Evolutionary conservation across 257 asterid species (phyloP).

Genomic region (Capsicum pubescens): DNA sequence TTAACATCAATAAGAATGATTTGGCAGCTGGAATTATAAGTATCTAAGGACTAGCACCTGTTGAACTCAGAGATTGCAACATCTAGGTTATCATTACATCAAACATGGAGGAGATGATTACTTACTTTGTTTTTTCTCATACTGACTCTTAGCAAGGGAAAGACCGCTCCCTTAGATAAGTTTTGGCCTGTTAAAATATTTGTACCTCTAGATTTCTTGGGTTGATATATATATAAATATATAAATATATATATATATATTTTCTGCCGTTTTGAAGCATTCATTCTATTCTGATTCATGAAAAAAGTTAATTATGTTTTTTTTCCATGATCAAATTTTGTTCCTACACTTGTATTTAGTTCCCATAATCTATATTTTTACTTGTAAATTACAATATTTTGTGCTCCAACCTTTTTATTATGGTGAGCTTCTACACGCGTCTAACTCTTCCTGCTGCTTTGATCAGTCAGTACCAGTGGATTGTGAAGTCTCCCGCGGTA

Average conservation of each 20-base stretch:
- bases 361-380: neutral
- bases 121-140: neutral
- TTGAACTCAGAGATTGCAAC: conserved; percentile 24
- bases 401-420: conserved; percentile 27
- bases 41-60: neutral
- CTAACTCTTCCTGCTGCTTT: conserved; percentile 37
- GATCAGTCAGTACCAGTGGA: conserved; percentile 98
- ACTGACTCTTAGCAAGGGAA: neutral
- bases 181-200: neutral
- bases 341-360: neutral
- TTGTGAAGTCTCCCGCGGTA: conserved; percentile 87
- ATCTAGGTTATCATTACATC: neutral
- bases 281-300: neutral
- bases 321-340: neutral
- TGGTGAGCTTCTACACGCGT: conserved; percentile 30
- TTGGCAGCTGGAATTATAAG: conserved; percentile 1
- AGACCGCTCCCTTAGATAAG: neutral
- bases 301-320: neutral
- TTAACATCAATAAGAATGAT: conserved; percentile 22
- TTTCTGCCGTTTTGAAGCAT: neutral
- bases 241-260: too few species aligned
- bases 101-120: conserved; percentile 12
- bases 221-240: neutral
- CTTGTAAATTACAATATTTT: conserved; percentile 24
- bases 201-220: neutral